phyloP scores from a whole-genome alignment of 1,139 yeast genomes.

The Lodderomyces theae region DNA sequence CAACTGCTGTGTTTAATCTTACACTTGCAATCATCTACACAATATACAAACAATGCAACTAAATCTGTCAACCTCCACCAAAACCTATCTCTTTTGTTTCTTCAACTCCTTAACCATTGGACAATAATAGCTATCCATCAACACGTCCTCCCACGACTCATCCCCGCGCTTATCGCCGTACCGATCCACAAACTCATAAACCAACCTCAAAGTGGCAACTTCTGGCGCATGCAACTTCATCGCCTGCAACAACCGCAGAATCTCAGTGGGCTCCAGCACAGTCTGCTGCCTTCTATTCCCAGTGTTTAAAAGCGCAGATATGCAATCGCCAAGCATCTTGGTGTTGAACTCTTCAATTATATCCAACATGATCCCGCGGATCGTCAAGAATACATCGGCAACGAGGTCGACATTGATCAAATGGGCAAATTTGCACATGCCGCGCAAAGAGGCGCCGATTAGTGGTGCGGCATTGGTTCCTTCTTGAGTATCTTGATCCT shows the following conservation, averaged over 20 bases:
- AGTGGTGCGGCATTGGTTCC: conserved; percentile 52
- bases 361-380: conserved; percentile 71
- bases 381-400: conserved; percentile 87
- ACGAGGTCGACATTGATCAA: conserved; percentile 88
- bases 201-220: conserved; percentile 73
- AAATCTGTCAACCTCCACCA: no score
- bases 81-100: conserved; percentile 36
- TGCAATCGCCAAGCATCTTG: conserved; percentile 15
- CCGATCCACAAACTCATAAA: conserved; percentile 71
- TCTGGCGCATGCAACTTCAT: conserved; percentile 71
- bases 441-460: conserved; percentile 87
- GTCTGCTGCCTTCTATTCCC: background rate
- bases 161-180: conserved; percentile 51
- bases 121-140: conserved; percentile 77
- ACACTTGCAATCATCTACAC: no score
- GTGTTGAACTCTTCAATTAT: conserved; percentile 23
- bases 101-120: conserved; percentile 65
- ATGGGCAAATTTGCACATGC: conserved; percentile 84
- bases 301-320: conserved; percentile 13
- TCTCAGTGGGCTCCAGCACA: conserved; percentile 13
- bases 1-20: no score
- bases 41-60: no score
- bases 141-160: conserved; percentile 70
- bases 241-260: conserved; percentile 22
- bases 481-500: conserved; percentile 23